Evolutionary conservation across 352 stramenopile species (phyloP).

Genomic region (Pythium volutum): DNA sequence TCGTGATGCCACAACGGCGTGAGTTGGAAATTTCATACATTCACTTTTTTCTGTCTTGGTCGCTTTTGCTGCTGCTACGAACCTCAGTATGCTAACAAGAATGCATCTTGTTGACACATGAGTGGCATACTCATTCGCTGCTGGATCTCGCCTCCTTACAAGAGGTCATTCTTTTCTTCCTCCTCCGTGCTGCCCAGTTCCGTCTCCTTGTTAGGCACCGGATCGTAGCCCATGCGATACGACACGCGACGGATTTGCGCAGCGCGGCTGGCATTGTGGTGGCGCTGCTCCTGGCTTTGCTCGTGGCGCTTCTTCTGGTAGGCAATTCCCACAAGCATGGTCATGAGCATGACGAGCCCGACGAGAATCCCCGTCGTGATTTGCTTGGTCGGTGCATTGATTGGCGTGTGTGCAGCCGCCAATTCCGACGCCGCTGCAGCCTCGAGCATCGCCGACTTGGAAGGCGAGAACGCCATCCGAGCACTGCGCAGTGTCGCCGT

Average conservation of each 20-base stretch:
- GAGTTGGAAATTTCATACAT: conserved; percentile 5
- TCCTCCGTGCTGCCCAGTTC: conserved; percentile 28
- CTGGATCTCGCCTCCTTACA: conserved; percentile 30
- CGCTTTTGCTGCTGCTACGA: neutral
- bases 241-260: conserved; percentile 75
- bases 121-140: neutral
- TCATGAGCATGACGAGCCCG: conserved; percentile 48
- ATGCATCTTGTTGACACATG: no score
- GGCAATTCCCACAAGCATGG: conserved; percentile 59
- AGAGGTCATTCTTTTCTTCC: conserved; percentile 54
- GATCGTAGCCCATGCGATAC: conserved; percentile 62
- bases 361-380: conserved; percentile 56
- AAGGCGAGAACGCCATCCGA: conserved; percentile 27
- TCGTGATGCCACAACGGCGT: conserved; percentile 2
- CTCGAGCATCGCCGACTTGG: conserved; percentile 5
- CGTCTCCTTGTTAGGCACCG: neutral
- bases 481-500: conserved; percentile 34
- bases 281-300: conserved; percentile 40
- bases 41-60: neutral
- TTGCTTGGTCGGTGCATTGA: conserved; percentile 58
- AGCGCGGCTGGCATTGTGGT: conserved; percentile 55
- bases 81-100: neutral
- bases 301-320: conserved; percentile 65
- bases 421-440: neutral
- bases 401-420: neutral